These are phyloP conservation scores for Boletus pseudo-olivaceus DNA, from an alignment of 768 basidiomycete genomes.

Conservation along the genomic window DNA sequence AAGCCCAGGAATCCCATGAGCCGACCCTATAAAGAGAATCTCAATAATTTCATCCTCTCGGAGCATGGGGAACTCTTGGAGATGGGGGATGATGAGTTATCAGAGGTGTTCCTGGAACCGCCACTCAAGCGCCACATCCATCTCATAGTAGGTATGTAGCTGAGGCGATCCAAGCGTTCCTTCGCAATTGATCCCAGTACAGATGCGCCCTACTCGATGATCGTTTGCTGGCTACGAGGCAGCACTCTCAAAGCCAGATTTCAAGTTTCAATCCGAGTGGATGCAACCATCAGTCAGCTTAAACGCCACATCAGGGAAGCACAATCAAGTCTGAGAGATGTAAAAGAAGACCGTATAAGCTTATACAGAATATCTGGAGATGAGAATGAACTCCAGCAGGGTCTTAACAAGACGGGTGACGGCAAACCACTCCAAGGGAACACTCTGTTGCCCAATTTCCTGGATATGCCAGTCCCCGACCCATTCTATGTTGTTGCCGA, in stretches of 20 bases:
- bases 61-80: not conserved
- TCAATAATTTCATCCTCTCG: not conserved
- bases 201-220: not conserved
- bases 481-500: not conserved
- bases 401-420: not conserved
- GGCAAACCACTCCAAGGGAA: not conserved
- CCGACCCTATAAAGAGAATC: not conserved
- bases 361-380: not conserved
- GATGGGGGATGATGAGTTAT: not conserved
- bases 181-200: not conserved
- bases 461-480: not conserved
- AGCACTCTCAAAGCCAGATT: not conserved
- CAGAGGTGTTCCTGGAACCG: not conserved
- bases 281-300: not conserved
- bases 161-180: not conserved
- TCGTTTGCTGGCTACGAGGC: not conserved
- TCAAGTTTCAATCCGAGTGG: slow-evolving; percentile 4
- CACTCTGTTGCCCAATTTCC: not conserved
- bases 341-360: not conserved
- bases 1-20: not conserved
- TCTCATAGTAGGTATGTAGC: not conserved
- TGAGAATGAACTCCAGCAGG: not conserved
- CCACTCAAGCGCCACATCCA: not conserved
- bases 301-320: not conserved
- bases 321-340: not conserved